Evolutionary conservation across 2,329 filamentous ascomycete species (phyloP), one percentile per base, ranked within the genome.

Genomic region (Penicillium griseofulvum): DNA sequence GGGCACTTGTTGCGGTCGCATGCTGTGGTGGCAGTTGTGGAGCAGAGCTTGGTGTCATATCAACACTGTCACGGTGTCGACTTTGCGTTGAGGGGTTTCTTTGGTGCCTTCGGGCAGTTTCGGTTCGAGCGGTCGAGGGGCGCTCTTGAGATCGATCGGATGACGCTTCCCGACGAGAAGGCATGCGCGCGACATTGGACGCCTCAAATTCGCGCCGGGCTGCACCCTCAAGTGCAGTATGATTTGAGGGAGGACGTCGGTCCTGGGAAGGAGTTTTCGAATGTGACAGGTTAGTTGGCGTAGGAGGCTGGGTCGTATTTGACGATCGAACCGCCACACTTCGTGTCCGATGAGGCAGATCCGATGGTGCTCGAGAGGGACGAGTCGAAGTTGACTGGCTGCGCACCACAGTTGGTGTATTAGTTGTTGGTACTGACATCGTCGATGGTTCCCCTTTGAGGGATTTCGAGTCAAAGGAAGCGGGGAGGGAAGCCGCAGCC

Each of bases 121-220:
- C 85, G 72, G 80, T 78, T 72, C 81, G 82, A 63, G 74, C 69
- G 29, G 74, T 69, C 22, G 71, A 69, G 53, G 71, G 67, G 53
- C 71, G 70, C 62, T 76, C 73, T 57, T 69, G 71, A 56, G 66
- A 80, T 57, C 81, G 80, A 67, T 90, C 87, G 65, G 85, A 88
- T 57, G 83, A 81, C 76, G 81, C 86, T 75, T 85, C 82, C 52
- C 83, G 85, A 75, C 79, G 81, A 63, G 76, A 73, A 49, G 74
- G 64, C 36, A 83, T 77, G 51, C 82, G 79, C 66, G 84, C 82
- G 77, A 89, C 74, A 78, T 87, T 87, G 66, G 82, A 80, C 65
- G 86, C 82, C 76, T 93, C 90, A 78, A 86, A 87, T 75, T 94
- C 89, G 72, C 87, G 81, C 67, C 87, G 85, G 54, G 80, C 78